Evolutionary conservation across 768 basidiomycete species (phyloP), one percentile per base, ranked within the genome.

Genomic region (Kwoniella pini): DNA sequence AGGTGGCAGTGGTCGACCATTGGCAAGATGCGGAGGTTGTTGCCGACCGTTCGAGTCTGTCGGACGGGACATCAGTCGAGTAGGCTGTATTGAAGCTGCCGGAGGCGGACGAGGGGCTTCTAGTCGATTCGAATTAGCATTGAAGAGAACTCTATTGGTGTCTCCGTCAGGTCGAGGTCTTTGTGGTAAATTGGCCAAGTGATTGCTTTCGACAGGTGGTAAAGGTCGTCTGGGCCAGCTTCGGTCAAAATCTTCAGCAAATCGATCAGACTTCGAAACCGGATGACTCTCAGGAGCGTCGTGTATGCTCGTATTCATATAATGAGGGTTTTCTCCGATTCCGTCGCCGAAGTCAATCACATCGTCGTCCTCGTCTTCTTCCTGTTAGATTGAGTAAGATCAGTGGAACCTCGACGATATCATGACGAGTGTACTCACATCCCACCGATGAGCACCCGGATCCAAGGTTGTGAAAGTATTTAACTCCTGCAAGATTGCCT

Each of bases 301-400:
- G 59, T 59, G 38, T 40, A 31, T 54, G 36, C 52, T 1, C 42
- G 50, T 19, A 48, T 27, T 60, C 44, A 30, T 84, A 79, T 69
- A 64, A 57, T 28, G 67, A 44, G 39, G 68, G 30, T 28, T 63
- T 81, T 96, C 95, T 76, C 91, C 89, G 46, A 88, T 85, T 11
- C 94, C 94, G 74, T 99, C 96, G 3, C 86, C 94, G 74, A 99
- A 99, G 76, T 99, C 94, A 69, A 99, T 89, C 73, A 91, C 88
- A 59, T 93, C 90, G 64, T 95, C 94, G 39, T 80, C 80, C 46
- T 81, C 81, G 79, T 92, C 91, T 79, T 88, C 88, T 84, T 91
- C 89, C 89, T 91, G 71, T 26, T n/a, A n/a, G n/a, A n/a, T n/a
- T n/a, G n/a, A 57, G 59, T 46, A 55, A 6, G 30, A 19, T 13